These are phyloP conservation scores for Tremella yokohamensis DNA, from an alignment of 768 basidiomycete genomes.

Conservation along the genomic window DNA sequence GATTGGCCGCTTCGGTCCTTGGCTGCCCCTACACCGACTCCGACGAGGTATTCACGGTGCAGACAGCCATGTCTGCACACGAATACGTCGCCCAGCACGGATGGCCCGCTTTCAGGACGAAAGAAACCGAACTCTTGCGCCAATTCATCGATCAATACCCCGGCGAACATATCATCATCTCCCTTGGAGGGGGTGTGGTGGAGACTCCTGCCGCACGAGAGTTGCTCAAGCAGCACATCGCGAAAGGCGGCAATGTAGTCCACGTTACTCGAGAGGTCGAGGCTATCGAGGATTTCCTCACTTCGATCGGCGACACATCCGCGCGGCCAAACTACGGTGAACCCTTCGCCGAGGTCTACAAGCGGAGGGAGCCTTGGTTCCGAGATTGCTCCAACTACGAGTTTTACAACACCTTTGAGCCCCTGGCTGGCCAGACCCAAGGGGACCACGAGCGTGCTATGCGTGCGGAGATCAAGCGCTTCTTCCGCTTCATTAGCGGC, in stretches of 20 bases:
- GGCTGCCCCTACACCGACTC: constrained; percentile 78
- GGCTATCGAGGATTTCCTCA: constrained; percentile 77
- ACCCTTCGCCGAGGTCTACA: constrained; percentile 74
- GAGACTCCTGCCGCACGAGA: constrained; percentile 74
- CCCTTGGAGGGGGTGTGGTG: constrained; percentile 90
- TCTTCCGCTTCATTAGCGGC: constrained; percentile 85
- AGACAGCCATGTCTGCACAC: constrained; percentile 62
- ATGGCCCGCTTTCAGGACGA: constrained; percentile 83
- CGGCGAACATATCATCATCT: constrained; percentile 66
- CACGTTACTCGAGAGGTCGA: constrained; percentile 75
- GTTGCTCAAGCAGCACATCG: constrained; percentile 65
- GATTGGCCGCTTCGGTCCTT: constrained; percentile 68
- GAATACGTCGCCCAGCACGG: constrained; percentile 76
- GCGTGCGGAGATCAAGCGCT: constrained; percentile 66
- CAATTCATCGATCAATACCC: constrained; percentile 62
- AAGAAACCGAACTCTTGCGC: constrained; percentile 67
- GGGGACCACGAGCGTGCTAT: constrained; percentile 53
- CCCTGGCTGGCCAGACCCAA: constrained; percentile 29
- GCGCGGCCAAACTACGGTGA: constrained; percentile 86
- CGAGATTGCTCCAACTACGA: constrained; percentile 73
- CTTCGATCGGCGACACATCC: constrained; percentile 59
- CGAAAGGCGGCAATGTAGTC: constrained; percentile 68
- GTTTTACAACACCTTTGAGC: constrained; percentile 66
- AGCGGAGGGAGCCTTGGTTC: constrained; percentile 81
- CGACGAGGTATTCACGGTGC: constrained; percentile 69